Base-by-base conservation (phyloP, 495 filamentous ascomycete species). In the Lentithecium fluviatile region DNA sequence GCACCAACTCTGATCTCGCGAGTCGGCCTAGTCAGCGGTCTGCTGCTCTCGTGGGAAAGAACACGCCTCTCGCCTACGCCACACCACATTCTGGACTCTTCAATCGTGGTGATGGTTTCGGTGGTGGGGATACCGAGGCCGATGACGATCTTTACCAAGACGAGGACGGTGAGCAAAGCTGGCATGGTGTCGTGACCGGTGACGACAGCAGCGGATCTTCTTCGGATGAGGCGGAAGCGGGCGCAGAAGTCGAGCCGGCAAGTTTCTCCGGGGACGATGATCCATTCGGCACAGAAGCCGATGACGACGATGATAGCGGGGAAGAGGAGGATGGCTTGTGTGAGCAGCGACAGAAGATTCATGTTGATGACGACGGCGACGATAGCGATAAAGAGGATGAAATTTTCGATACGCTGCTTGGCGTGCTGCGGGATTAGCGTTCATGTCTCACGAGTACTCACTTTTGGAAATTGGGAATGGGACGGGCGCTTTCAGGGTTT, bases 341-440 rank as follows among this genome's bases (percentile, higher is more conserved):
- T 2, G 23, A 6, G 1, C 32, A 20, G 25, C 23, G 48, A 24
- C 20, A 49, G 19, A 17, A 56, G 20, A 36, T 66, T 36, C 40
- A 62, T 15, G 64, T 57, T 51, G 54, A 66, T 6, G 54, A 66
- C 17, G 48, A 58, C 47, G 54, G 62, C 12, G 65, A 70, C 60
- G 36, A 40, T 56, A 46, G 51, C 10, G 36, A 60, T 54, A 58
- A 32, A 32, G 29, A 32, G 29, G 29, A 10, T 3, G 29, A 32
- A 32, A 32, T 32, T 32, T 32, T 32, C 29, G 29, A 32, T 10
- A 32, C 29, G 29, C 29, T 32, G 29, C 29, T 32, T 32, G 10
- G 10, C 29, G 29, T 32, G 29, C 29, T 32, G 29, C 3, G 10
- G 29, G 3, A 32, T 3, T 32, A 4, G 29, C 10, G 29, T 3